Conservation (phyloP, 345 rosid species). For the Brassica cretica region DNA sequence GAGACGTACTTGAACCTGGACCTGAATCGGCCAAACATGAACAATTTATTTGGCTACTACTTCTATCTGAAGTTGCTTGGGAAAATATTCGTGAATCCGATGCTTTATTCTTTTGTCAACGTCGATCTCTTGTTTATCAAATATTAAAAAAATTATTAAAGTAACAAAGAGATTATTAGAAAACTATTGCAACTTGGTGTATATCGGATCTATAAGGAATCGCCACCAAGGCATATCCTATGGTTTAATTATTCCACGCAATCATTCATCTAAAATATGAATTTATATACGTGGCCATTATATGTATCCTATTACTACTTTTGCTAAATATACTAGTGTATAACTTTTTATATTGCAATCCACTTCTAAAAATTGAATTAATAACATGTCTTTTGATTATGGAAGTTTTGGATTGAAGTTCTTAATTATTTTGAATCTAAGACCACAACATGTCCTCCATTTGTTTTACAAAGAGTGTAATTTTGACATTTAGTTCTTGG, state of each 20-base stretch:
- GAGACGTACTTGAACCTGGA: neutral
- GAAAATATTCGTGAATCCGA: slow-evolving; percentile 22
- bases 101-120: slow-evolving; percentile 21
- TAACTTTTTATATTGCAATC: neutral
- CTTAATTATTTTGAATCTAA: neutral
- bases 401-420: neutral
- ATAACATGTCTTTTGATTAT: neutral
- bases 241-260: slow-evolving; percentile 39
- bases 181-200: slow-evolving; percentile 28
- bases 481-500: too few relatives aligned
- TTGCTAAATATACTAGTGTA: neutral
- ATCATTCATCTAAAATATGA: slow-evolving; percentile 23
- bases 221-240: slow-evolving; percentile 42
- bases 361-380: neutral
- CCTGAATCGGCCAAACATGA: slow-evolving; percentile 16
- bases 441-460: too few relatives aligned
- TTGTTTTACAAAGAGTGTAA: too few relatives aligned
- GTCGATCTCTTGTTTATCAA: slow-evolving; percentile 19
- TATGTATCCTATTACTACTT: slow-evolving; percentile 17
- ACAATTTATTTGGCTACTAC: slow-evolving; percentile 8
- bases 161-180: neutral
- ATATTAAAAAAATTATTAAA: neutral
- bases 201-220: slow-evolving; percentile 42
- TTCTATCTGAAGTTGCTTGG: slow-evolving; percentile 12
- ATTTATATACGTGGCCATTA: slow-evolving; percentile 43